Evolutionary conservation across 768 basidiomycete species (phyloP).

Genomic region (Chiua virens): DNA sequence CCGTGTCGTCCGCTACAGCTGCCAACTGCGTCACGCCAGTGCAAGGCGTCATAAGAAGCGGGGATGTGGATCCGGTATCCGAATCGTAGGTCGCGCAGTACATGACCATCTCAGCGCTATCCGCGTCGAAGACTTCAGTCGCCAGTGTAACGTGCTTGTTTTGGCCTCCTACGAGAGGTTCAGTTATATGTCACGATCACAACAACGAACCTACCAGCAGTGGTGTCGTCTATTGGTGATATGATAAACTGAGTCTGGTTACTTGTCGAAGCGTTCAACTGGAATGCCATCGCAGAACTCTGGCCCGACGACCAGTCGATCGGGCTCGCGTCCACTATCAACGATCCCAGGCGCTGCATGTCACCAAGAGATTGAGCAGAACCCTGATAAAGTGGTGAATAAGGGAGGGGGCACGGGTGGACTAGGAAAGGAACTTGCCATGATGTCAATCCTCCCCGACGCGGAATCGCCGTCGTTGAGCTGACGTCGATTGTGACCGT

Average conservation of each 20-base stretch:
- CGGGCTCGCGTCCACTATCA: constrained; percentile 17
- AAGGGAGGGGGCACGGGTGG: constrained; percentile 5
- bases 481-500: constrained; percentile 7
- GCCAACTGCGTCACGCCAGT: constrained; percentile 31
- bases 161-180: constrained; percentile 10
- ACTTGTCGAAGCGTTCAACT: constrained; percentile 49
- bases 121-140: constrained; percentile 42
- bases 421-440: constrained; percentile 35
- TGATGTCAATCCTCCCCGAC: constrained; percentile 48
- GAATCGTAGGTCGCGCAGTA: constrained; percentile 67
- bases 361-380: neutral
- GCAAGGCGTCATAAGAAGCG: constrained; percentile 52
- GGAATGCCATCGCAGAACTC: constrained; percentile 31
- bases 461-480: constrained; percentile 24
- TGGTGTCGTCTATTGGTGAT: constrained; percentile 20
- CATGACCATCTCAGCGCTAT: constrained; percentile 33
- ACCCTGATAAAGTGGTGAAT: constrained; percentile 1
- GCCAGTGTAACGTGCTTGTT: constrained; percentile 42
- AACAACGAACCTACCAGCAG: constrained; percentile 11
- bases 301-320: constrained; percentile 32
- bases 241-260: constrained; percentile 47
- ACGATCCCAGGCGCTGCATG: constrained; percentile 21
- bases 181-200: neutral
- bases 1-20: neutral
- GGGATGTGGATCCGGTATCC: constrained; percentile 44